A percentile compares a stretch with the other conserved stretches of the same genome.
These are phyloP conservation scores for Fraxinus xanthoxyloides DNA, from an alignment of 305 asterid genomes.

Conservation along the genomic window DNA sequence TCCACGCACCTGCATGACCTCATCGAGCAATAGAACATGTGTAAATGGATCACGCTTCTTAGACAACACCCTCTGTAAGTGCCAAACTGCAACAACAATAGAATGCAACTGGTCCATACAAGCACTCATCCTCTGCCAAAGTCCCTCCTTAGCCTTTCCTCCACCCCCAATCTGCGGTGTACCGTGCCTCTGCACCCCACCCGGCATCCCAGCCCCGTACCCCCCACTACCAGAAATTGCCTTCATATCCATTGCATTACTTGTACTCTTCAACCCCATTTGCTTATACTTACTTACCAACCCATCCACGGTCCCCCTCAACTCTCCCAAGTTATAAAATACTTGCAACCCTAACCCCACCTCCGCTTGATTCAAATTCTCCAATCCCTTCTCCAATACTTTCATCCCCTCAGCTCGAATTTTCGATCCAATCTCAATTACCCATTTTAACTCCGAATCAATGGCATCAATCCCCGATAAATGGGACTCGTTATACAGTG, in stretches of 20 bases:
- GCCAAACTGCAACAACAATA: constrained; percentile 84
- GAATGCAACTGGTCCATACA: constrained; percentile 90
- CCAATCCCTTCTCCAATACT: constrained; percentile 82
- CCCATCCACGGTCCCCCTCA: constrained; percentile 82
- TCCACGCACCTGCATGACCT: constrained; percentile 73
- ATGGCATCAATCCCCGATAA: constrained; percentile 74
- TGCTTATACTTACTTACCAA: constrained; percentile 78
- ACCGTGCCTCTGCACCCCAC: constrained; percentile 88
- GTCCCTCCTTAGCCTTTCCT: constrained; percentile 78
- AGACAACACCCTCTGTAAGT: constrained; percentile 89
- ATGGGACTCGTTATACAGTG: constrained; percentile 58
- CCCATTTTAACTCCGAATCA: constrained; percentile 82
- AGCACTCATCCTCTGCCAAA: constrained; percentile 84
- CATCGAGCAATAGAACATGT: constrained; percentile 82
- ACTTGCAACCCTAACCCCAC: constrained; percentile 92
- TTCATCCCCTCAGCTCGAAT: constrained; percentile 76
- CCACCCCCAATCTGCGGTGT: constrained; percentile 85
- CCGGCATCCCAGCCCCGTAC: constrained; percentile 67
- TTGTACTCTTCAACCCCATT: constrained; percentile 69
- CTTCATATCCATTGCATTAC: constrained; percentile 83
- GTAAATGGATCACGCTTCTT: constrained; percentile 96
- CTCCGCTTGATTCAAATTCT: constrained; percentile 87
- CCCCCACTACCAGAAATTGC: constrained; percentile 56
- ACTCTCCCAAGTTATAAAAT: constrained; percentile 90
- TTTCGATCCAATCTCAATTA: constrained; percentile 62